A percentile compares a stretch with the other conserved stretches of the same genome.
phyloP scores from a whole-genome alignment of 1,284 basidiomycete species.

The Ustilago tritici region DNA sequence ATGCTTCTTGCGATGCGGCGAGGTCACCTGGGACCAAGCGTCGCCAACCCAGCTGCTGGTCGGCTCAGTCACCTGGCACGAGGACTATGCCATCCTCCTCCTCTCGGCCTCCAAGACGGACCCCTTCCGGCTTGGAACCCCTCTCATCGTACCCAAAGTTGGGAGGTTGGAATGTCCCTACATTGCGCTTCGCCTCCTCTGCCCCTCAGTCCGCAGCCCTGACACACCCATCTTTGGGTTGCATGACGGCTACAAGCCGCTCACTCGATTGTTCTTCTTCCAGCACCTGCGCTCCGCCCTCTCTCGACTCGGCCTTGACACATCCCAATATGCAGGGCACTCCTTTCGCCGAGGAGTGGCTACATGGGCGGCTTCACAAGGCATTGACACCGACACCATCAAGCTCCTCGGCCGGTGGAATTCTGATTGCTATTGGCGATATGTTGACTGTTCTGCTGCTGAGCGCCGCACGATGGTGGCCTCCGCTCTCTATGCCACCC shows the following conservation, averaged over 20 bases:
- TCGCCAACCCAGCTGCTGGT: neutral
- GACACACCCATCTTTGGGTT: neutral
- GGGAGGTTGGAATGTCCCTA: neutral
- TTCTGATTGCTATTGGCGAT: neutral
- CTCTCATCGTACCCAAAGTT: no score
- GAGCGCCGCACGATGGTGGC: neutral
- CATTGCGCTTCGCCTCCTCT: no score
- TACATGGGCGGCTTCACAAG: neutral
- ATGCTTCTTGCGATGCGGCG: neutral
- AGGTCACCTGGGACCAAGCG: conserved; percentile 1
- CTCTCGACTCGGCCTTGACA: neutral
- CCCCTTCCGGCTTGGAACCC: neutral
- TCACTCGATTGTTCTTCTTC: neutral
- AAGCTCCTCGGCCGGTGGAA: neutral
- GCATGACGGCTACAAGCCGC: neutral
- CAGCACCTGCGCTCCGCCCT: neutral
- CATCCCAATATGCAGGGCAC: neutral
- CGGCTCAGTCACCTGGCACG: neutral
- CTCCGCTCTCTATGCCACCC: no score
- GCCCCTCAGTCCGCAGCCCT: no score
- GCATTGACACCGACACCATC: neutral
- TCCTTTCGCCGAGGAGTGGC: neutral
- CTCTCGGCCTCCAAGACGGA: neutral
- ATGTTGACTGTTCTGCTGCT: neutral
- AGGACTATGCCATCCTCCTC: neutral